Percentiles rank a stretch among this genome's conserved stretches.
phyloP scores from a whole-genome alignment of 371 early-diverging fungal species.

The Thermomucor indicae-seudaticae region DNA sequence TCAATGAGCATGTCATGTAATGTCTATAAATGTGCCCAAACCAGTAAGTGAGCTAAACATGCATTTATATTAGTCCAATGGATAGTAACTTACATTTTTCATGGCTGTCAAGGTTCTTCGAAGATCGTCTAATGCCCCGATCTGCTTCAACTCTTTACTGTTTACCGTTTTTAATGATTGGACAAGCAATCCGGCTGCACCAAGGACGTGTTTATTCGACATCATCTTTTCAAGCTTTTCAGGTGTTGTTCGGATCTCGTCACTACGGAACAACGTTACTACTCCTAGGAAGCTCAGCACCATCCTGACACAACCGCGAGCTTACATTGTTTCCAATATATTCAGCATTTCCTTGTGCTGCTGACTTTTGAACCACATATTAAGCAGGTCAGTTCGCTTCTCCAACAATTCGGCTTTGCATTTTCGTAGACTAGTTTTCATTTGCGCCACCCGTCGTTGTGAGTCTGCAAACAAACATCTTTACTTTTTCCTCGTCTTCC shows the following conservation, averaged over 20 bases:
- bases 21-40: conserved; percentile 36
- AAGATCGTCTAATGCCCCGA: conserved; percentile 83
- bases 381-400: conserved; percentile 71
- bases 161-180: conserved; percentile 65
- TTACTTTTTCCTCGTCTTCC: conserved; percentile 14
- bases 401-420: conserved; percentile 67
- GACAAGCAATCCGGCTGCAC: conserved; percentile 71
- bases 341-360: conserved; percentile 83
- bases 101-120: conserved; percentile 67
- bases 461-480: conserved; percentile 42
- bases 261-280: conserved; percentile 41
- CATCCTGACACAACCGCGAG: not conserved
- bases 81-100: conserved; percentile 47
- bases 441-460: conserved; percentile 59
- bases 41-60: not conserved
- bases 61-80: not conserved
- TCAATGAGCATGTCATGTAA: conserved; percentile 81
- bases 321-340: conserved; percentile 73
- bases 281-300: not conserved
- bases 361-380: conserved; percentile 75
- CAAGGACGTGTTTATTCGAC: conserved; percentile 75
- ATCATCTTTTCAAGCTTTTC: conserved; percentile 73
- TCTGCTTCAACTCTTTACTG: conserved; percentile 71
- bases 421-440: conserved; percentile 63
- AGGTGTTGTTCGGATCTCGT: conserved; percentile 76